Conservation (phyloP, 2,329 filamentous ascomycete genomes). For the Plectosphaerella plurivora region DNA sequence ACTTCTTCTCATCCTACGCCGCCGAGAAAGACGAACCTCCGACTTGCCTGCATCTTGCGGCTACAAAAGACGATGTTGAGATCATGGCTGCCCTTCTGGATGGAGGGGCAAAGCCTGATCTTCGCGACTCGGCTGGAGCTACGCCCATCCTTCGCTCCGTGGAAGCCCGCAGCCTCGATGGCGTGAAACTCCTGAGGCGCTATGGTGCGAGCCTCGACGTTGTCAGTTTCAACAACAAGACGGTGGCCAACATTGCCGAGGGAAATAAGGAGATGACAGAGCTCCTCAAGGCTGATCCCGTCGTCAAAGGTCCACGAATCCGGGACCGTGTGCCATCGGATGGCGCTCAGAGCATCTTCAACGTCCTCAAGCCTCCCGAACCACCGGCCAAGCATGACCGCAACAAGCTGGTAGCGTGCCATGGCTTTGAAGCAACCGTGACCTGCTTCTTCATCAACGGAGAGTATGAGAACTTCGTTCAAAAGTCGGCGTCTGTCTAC, state of each 20-base stretch:
- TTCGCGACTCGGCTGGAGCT: too few species aligned
- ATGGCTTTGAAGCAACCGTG: slow-evolving; percentile 7
- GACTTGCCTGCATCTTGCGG: too few species aligned
- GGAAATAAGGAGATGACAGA: slow-evolving; percentile 3
- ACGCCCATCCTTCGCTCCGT: slow-evolving; percentile 2
- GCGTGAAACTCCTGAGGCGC: slow-evolving; percentile 1
- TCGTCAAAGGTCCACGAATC: slow-evolving; percentile 2
- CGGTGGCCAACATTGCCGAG: slow-evolving; percentile 1
- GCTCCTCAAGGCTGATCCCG: slow-evolving; percentile 2
- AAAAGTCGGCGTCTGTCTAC: slow-evolving; percentile 4
- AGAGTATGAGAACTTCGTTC: slow-evolving; percentile 3
- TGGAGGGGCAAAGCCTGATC: too few species aligned
- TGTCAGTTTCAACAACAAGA: background rate
- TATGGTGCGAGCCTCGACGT: slow-evolving; percentile 1
- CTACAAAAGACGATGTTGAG: too few species aligned
- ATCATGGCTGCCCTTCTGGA: too few species aligned
- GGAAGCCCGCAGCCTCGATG: background rate
- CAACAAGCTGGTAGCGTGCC: slow-evolving; percentile 3
- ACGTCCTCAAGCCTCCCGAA: slow-evolving; percentile 2
- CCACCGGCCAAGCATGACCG: slow-evolving; percentile 2
- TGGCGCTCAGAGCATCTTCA: background rate
- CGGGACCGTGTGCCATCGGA: background rate
- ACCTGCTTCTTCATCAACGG: slow-evolving; percentile 4
- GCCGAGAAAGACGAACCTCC: too few species aligned
- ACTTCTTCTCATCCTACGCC: too few species aligned